phyloP scores from a whole-genome alignment of 1,284 basidiomycete species.

The Leccinum pachyderme region DNA sequence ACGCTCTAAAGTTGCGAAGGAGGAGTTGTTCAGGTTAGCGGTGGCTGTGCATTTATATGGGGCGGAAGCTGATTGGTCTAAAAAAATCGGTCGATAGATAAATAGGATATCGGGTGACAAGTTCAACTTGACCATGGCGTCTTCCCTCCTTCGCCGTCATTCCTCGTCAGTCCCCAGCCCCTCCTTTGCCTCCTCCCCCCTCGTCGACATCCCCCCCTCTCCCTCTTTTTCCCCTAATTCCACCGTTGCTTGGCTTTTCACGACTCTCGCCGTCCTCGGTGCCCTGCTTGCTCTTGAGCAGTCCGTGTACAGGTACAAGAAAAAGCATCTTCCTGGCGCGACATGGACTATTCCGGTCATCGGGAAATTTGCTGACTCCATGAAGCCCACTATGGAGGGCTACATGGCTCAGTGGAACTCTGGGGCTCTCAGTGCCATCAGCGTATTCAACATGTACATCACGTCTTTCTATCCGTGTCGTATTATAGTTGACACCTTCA shows the following conservation, averaged over 20 bases:
- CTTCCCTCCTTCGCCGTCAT: slow-evolving; percentile 31
- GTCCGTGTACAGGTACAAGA: slow-evolving; percentile 83
- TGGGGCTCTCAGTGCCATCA: slow-evolving; percentile 80
- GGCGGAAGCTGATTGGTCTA: neutral
- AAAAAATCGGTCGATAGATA: neutral
- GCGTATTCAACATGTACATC: slow-evolving; percentile 93
- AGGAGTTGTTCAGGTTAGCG: neutral
- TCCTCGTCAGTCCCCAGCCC: slow-evolving; percentile 41
- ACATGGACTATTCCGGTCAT: slow-evolving; percentile 94
- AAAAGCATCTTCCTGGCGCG: slow-evolving; percentile 81
- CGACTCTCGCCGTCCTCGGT: slow-evolving; percentile 58
- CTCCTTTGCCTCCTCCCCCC: slow-evolving; percentile 36
- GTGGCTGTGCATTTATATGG: neutral
- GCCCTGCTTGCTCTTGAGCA: slow-evolving; percentile 78
- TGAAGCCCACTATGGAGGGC: slow-evolving; percentile 84
- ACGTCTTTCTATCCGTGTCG: neutral
- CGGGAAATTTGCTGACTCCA: slow-evolving; percentile 88
- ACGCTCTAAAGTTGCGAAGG: neutral
- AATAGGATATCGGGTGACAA: neutral
- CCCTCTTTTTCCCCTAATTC: slow-evolving; percentile 41
- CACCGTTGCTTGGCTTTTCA: slow-evolving; percentile 59
- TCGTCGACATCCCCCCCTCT: slow-evolving; percentile 46
- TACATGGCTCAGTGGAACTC: slow-evolving; percentile 90
- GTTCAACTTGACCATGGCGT: slow-evolving; percentile 42
- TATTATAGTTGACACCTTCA: slow-evolving; percentile 10